Evolutionary conservation across 1,139 yeast species (phyloP).

Genomic region (Zygoascus meyerae): DNA sequence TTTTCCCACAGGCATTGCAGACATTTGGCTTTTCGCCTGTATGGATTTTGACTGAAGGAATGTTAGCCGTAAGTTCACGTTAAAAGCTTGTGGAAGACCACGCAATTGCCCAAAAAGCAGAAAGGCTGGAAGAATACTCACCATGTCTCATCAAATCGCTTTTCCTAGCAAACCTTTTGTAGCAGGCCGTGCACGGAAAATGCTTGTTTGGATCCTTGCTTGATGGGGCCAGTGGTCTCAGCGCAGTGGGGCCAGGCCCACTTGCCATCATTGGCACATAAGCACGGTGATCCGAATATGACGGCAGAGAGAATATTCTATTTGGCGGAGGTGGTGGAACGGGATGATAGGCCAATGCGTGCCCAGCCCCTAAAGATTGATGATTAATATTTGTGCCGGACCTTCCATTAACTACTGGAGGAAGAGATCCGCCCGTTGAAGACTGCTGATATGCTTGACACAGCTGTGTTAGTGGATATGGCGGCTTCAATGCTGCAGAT

Average conservation of each 20-base stretch:
- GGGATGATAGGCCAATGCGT: background rate
- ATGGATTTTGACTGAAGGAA: slow-evolving; percentile 49
- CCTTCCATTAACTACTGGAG: no score
- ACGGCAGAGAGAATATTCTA: background rate
- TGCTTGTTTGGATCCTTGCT: slow-evolving; percentile 16
- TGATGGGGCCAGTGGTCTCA: slow-evolving; percentile 2
- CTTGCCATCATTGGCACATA: background rate
- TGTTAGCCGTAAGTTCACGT: background rate
- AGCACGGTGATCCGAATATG: background rate
- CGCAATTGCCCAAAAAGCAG: background rate
- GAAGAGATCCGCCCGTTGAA: no score
- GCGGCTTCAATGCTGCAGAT: no score
- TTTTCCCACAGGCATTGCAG: slow-evolving; percentile 41
- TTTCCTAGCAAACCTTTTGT: slow-evolving; percentile 49
- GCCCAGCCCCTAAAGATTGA: no score
- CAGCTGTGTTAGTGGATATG: no score
- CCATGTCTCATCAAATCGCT: slow-evolving; percentile 66
- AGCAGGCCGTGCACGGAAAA: slow-evolving; percentile 26
- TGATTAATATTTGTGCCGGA: no score
- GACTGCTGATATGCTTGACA: no score
- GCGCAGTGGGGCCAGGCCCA: background rate
- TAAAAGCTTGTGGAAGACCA: no score
- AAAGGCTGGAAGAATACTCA: slow-evolving; percentile 2
- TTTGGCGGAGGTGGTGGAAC: background rate
- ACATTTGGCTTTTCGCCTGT: slow-evolving; percentile 62